Evolutionary conservation across 2,329 filamentous ascomycete genomes (phyloP).

Genomic region (Talaromyces sp.): DNA sequence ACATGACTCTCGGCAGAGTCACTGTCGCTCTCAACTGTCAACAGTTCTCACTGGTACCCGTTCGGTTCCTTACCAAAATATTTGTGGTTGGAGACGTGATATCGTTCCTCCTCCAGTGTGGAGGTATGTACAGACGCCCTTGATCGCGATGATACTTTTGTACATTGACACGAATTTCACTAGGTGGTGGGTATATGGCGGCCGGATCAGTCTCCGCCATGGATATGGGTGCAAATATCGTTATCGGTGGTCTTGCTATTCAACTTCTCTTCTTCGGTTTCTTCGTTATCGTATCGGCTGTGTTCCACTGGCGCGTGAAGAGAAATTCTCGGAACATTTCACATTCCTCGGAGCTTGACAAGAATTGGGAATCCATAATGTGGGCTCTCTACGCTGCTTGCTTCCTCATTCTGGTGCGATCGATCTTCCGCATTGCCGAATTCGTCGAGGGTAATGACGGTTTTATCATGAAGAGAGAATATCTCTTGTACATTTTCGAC

Average conservation of each 20-base stretch:
- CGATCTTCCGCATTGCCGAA: constrained; percentile 18
- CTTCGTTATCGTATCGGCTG: constrained; percentile 19
- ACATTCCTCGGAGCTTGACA: constrained; percentile 7
- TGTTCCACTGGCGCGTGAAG: constrained; percentile 23
- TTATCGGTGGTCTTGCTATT: constrained; percentile 26
- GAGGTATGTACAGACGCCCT: constrained; percentile 12
- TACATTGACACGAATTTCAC: not conserved
- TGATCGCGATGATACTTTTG: no score
- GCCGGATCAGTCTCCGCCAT: constrained; percentile 9
- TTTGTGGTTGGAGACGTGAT: constrained; percentile 27
- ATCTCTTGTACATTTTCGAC: constrained; percentile 19
- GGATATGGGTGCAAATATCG: constrained; percentile 19
- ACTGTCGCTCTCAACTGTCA: constrained; percentile 23
- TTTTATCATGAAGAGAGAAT: constrained; percentile 15
- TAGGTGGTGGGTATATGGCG: not conserved
- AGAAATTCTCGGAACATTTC: constrained; percentile 22
- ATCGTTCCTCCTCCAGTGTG: constrained; percentile 29
- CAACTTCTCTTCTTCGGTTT: constrained; percentile 26
- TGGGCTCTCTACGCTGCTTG: constrained; percentile 19
- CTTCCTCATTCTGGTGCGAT: constrained; percentile 16
- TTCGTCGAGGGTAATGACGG: constrained; percentile 17
- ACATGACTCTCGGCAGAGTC: constrained; percentile 30
- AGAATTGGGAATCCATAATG: constrained; percentile 27
- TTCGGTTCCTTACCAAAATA: constrained; percentile 26
- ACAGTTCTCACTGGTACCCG: constrained; percentile 19